Evolutionary conservation across 306 rosid genomes (phyloP).

Genomic region (Quercus berberidifolia): DNA sequence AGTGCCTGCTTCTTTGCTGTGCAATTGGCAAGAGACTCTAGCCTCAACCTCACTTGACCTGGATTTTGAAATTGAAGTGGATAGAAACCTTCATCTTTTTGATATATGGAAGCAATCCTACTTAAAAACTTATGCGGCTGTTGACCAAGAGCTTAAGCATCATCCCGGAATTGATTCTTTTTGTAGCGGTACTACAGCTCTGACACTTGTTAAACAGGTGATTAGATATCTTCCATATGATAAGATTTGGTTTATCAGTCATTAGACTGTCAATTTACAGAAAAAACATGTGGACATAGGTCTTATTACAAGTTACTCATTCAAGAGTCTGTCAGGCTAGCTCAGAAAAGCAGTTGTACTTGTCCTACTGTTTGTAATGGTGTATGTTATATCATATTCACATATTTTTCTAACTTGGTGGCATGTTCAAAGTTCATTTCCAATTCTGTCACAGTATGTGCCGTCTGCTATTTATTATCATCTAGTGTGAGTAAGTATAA

Average conservation of each 20-base stretch:
- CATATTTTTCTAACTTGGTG: neutral
- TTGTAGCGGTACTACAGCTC: conserved; percentile 70
- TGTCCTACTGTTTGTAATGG: too few species aligned
- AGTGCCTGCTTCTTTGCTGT: conserved; percentile 51
- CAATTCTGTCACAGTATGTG: neutral
- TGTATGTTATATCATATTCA: neutral
- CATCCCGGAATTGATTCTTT: conserved; percentile 60
- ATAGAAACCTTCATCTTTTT: conserved; percentile 38
- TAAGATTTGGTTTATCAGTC: too few species aligned
- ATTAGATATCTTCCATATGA: neutral
- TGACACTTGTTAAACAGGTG: conserved; percentile 88
- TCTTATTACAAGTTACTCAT: too few species aligned
- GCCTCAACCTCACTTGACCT: conserved; percentile 47
- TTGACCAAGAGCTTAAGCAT: conserved; percentile 69
- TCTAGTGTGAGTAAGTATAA: neutral
- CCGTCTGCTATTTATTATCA: neutral
- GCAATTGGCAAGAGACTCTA: conserved; percentile 63
- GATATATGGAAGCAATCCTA: conserved; percentile 69
- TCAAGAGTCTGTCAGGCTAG: too few species aligned
- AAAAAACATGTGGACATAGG: too few species aligned
- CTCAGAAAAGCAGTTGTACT: too few species aligned
- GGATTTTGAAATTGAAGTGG: conserved; percentile 41
- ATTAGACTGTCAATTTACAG: too few species aligned
- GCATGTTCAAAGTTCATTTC: neutral
- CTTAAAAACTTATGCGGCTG: conserved; percentile 53